Conservation (phyloP, 1,139 yeast species). For the Taiozyma sp. region DNA sequence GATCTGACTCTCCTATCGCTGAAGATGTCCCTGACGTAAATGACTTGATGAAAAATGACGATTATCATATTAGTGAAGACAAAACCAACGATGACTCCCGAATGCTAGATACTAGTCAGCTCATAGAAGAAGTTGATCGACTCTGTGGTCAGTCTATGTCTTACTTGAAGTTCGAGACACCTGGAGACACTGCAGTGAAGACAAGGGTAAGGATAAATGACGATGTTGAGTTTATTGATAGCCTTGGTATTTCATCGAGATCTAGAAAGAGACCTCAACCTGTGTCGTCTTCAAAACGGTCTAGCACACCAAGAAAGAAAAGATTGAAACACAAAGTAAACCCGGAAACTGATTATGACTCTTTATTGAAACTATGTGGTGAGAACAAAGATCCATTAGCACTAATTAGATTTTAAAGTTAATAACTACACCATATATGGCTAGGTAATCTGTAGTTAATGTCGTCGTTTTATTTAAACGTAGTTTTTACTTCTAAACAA, state of each 20-base stretch:
- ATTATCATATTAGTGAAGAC: not conserved
- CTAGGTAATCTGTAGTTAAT: not conserved
- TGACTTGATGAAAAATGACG: not conserved
- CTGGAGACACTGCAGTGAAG: not conserved
- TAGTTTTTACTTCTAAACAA: not conserved
- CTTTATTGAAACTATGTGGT: slow-evolving; percentile 10
- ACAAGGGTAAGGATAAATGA: slow-evolving; percentile 17
- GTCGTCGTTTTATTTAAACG: not conserved
- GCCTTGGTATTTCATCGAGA: not conserved
- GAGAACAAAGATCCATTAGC: slow-evolving; percentile 17
- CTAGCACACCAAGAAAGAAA: slow-evolving; percentile 3
- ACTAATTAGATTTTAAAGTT: slow-evolving; percentile 2
- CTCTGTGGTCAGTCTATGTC: not conserved
- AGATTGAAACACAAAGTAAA: slow-evolving; percentile 6
- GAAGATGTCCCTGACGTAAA: not conserved
- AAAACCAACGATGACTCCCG: not conserved
- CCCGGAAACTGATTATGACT: slow-evolving; percentile 4
- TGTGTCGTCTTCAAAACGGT: not conserved
- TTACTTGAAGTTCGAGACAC: not conserved
- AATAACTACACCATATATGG: not conserved
- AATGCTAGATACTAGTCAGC: not conserved
- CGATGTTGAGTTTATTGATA: slow-evolving; percentile 11
- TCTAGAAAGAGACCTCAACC: slow-evolving; percentile 5
- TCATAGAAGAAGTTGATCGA: not conserved
- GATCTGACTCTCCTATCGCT: not conserved